Evolutionary conservation across 306 rosid species (phyloP), one percentile per base, ranked within the genome.

Genomic region (Sicyos baderoa): DNA sequence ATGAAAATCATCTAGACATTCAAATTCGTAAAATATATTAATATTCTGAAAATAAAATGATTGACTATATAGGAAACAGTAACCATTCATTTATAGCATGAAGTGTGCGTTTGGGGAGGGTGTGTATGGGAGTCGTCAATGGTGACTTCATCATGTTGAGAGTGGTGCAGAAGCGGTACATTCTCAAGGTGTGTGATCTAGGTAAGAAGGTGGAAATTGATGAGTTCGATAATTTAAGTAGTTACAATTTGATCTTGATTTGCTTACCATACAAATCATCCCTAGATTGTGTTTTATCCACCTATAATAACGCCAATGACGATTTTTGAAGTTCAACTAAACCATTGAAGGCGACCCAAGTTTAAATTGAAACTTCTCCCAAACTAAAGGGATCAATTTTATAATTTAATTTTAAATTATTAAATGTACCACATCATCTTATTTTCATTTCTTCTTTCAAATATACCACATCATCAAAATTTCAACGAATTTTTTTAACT

Each of bases 1-100:
- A 72, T 73, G 76, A 77, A 78, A 61, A 77, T 77, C 87, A 75
- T 79, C 91, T 71, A 88, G 84, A 57, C 52, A 81, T 71, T 87
- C 91, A 77, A 86, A 76, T 63, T 77, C 93, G 16, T 79, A 80
- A 66, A 79, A 84, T 63, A 89, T 73, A 76, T 86, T 86, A 14
- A 77, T 83, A 75, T 74, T 78, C 98, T 92, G 82, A 76, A 73
- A 49, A 75, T 35, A 49, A 57, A 21, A 55, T 23, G 52, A 21
- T 49, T 23, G 52, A 42, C 56, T 59, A 79, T 61, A 12, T 40
- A 40, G 8, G 9, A 40, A 40, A 40, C 45, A 40, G 45, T 40
- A 40, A 40, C 11, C 45, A 40, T 40, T 40, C 45, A 9, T 40
- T 40, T 7, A 40, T 40, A 40, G 45, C 1, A 40, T 40, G 45